Base-by-base conservation (phyloP, 2,329 filamentous ascomycete genomes). In the Scorias spongiosa region DNA sequence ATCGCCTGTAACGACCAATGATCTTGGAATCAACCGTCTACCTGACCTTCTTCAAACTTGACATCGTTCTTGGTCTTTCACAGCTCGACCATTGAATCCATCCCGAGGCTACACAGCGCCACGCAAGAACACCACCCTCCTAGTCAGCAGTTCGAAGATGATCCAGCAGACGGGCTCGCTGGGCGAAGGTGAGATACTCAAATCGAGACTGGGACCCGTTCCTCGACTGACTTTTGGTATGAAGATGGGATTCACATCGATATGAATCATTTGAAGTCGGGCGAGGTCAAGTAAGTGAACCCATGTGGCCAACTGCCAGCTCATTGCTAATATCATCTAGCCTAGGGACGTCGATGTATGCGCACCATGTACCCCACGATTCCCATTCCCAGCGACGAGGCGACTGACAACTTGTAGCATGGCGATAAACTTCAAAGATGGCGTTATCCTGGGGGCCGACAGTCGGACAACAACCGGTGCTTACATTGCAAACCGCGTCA, bases 401-500 rank as follows among this genome's bases (percentile, higher is more conserved):
- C 28, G 42, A 29, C 41, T 26, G 8, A 18, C 46, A 29, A 7
- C 2, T 28, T 39, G 52, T 57, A 93, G 86, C 64, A 98, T 98
- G 91, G 91, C 91, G 49, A 88, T 96, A 65, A 96, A 93, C 60
- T 98, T 98, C 78, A 91, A 91, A 64, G 88, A 94, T 59, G 91
- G 91, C 49, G 91, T 98, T 47, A 96, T 98, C 67, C 75, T 98
- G 79, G 84, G 91, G 53, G 91, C 91, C 57, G 91, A 98, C 67
- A 95, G 87, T 60, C 80, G 91, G 71, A 98, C 91, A 53, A 98
- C 91, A 40, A 98, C 89, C 44, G 91, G 91, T 58, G 80, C 89
- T 56, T 98, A 96, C 75, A 96, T 98, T 62, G 91, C 91, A 57
- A 98, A 98, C 68, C 82, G 91, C 73, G 91, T 98, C 53, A 98